Evolutionary conservation across 2,329 filamentous ascomycete genomes (phyloP), one percentile per base, ranked within the genome.

Genomic region (Sporothrix euskadiensis): DNA sequence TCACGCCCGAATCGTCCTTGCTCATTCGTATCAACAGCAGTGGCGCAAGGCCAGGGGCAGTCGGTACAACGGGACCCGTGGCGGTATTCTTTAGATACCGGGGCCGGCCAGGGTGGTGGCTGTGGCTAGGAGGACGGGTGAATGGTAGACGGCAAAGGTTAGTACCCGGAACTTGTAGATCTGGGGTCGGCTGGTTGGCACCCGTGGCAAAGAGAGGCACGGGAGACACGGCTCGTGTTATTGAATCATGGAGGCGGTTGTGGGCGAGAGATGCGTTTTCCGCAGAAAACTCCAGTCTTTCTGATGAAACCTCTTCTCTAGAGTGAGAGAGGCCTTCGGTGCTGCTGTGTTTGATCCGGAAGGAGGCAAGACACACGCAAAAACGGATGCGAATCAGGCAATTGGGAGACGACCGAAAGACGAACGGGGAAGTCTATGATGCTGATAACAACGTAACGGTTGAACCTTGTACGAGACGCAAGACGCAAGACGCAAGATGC

Each of bases 1-100:
- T 82, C 70, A 83, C 80, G 59, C 82, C 81, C 1, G 81, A 81
- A 75, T 83, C 80, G 81, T 83, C 81, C 77, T 81, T 79, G 75
- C 79, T 81, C 74, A 77, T 78, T 41, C 78, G 80, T 12, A 74
- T 52, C 30, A 75, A 71, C 44, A 63, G 44, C 4, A 72, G 59
- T 22, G 73, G 80, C 75, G 71, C 78, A 75, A 75, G 78, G 77
- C 57, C 79, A 76, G 77, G 77, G 79, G 72, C 76, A 14, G 73
- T 78, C 78, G 41, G 35, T 71, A 78, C 77, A 30, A 22, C 39
- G 52, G 41, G 41, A 19, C 41, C 69, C 56, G 69, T 4, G 26
- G 19, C 56, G 69, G 41, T 26, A 35, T 32, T 35, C 30, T 19
- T 52, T 4, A 35, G 32, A 65, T 65, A 10, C 57, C 44, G 44